phyloP scores from a whole-genome alignment of 148 eudicot species.

The Rhododendron kiyosumense region DNA sequence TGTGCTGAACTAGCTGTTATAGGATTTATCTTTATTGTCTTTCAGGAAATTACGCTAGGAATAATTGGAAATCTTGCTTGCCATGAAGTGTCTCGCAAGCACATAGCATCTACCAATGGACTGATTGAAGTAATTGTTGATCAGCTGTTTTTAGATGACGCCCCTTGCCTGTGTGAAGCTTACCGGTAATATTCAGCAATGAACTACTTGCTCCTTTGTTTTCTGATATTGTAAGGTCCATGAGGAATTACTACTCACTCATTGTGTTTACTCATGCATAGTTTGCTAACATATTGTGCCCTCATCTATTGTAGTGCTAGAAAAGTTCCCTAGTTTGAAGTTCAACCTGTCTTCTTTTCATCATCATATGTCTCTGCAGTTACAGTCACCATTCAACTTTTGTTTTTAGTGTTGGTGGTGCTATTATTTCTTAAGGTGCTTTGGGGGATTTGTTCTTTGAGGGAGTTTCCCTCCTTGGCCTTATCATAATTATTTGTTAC shows the following conservation, averaged over 20 bases:
- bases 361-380: neutral
- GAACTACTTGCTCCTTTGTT: neutral
- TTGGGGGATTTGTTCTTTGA: neutral
- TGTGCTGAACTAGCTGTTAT: slow-evolving; percentile 9
- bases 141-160: slow-evolving; percentile 76
- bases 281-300: neutral
- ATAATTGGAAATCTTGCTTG: slow-evolving; percentile 91
- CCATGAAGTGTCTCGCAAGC: slow-evolving; percentile 57
- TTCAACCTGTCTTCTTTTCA: neutral
- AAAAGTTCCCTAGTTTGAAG: neutral
- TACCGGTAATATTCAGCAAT: slow-evolving; percentile 43
- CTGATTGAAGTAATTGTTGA: slow-evolving; percentile 61
- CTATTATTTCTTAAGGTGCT: neutral
- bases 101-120: slow-evolving; percentile 46
- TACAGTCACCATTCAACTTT: neutral
- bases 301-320: neutral
- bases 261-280: neutral
- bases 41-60: slow-evolving; percentile 88
- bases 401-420: neutral
- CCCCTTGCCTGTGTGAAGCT: slow-evolving; percentile 77
- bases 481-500: neutral
- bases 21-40: neutral
- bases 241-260: neutral
- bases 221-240: neutral
- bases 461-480: neutral